A percentile compares a stretch with the other conserved stretches of the same genome.
phyloP scores from a whole-genome alignment of 495 filamentous ascomycete genomes.

The Chaetomium fimeti region DNA sequence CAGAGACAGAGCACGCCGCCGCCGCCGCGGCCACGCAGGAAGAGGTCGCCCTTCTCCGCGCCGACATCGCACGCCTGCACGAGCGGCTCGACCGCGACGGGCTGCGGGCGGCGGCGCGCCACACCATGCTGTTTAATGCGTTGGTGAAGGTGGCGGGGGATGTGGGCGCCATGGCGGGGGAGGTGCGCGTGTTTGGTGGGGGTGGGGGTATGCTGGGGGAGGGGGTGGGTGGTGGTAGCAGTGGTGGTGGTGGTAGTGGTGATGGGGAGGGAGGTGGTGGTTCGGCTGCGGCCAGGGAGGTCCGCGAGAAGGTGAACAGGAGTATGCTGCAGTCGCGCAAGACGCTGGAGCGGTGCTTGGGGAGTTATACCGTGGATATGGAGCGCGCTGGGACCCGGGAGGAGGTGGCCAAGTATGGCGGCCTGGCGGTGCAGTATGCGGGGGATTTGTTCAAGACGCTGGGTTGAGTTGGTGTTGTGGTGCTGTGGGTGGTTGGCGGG shows the following conservation, averaged over 20 bases:
- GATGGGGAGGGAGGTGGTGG: neutral
- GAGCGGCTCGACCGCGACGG: constrained; percentile 17
- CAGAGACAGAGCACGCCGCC: no score
- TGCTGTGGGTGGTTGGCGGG: neutral
- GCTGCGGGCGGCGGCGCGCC: constrained; percentile 21
- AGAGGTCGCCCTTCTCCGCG: neutral
- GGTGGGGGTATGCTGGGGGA: constrained; percentile 25
- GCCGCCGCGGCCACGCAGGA: no score
- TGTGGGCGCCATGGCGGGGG: neutral
- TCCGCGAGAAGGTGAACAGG: neutral
- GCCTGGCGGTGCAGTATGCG: constrained; percentile 30
- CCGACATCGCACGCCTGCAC: constrained; percentile 18
- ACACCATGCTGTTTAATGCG: constrained; percentile 28
- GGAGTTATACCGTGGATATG: constrained; percentile 22
- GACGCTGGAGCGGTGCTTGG: constrained; percentile 27
- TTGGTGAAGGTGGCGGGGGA: constrained; percentile 25
- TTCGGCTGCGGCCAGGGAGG: neutral
- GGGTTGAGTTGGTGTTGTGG: constrained; percentile 1
- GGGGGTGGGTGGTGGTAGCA: constrained; percentile 11
- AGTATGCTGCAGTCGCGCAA: constrained; percentile 20
- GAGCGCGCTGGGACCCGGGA: constrained; percentile 18
- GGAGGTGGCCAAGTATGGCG: constrained; percentile 24
- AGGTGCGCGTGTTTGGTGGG: no score
- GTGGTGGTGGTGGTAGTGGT: neutral
- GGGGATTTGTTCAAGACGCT: constrained; percentile 29